Evolutionary conservation across 352 stramenopile species (phyloP), one percentile per base, ranked within the genome.

Genomic region (Phytophthora uliginosa): DNA sequence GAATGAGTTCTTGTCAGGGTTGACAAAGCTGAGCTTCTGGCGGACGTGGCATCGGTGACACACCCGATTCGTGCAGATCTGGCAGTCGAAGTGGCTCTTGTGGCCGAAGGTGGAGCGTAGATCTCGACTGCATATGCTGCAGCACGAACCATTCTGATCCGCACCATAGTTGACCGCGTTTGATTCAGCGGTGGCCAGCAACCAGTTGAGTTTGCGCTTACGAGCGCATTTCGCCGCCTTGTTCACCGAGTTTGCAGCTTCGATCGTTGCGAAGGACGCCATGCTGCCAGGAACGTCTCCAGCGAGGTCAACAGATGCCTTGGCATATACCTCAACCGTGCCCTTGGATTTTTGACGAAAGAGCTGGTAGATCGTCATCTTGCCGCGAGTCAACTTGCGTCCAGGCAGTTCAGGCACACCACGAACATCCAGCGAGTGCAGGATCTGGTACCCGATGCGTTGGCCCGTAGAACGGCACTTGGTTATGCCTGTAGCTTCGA

Each of bases 391-490:
- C 4, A 79, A 40, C n/a, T 85, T 83, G 31, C 70, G 72, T 38
- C 72, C 69, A 31, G 38, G 66, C 1, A 89, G 70, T 34, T 75
- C 61, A 0, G 82, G 73, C 5, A 78, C 81, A 8, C 73, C 78
- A 13, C 66, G 50, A 31, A 89, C 63, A 47, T 86, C 79, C 2
- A 89, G 52, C 9, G 79, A 86, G 62, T 89, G 79, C 52, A 85
- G 61, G 45, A 86, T 81, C 33, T 84, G 79, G 66, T 80, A 86
- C 4, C 82, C 82, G 24, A 89, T 63, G 20, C 63, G 51, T 34
- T 86, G 71, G 2, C 79, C 76, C 0, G 63, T 64, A 8, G 56
- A 68, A 1, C 42, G 51, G 28, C 31, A 71, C 36, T 47, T 83
- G 4, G 72, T 85, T 36, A 82, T 58, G 0, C 81, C 79, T 3